Conservation (phyloP, 2,329 filamentous ascomycete species). For the Exophiala aquamarina region DNA sequence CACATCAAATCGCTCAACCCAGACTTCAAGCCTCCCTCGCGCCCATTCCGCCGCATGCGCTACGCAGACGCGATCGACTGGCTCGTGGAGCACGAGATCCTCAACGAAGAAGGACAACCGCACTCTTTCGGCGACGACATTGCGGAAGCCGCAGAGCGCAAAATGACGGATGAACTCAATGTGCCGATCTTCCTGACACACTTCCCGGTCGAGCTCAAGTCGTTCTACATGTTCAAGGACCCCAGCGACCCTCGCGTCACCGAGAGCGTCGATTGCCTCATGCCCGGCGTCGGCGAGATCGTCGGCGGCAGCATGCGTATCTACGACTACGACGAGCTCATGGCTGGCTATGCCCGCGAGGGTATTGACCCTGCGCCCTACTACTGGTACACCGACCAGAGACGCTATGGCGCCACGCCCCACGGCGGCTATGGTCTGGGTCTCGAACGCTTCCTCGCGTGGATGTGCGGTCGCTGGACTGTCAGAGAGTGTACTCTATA, state of each 20-base stretch:
- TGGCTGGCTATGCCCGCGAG: slow-evolving; percentile 83
- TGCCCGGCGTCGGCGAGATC: slow-evolving; percentile 97
- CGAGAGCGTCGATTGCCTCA: slow-evolving; percentile 81
- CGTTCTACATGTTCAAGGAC: slow-evolving; percentile 98
- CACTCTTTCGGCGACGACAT: slow-evolving; percentile 97
- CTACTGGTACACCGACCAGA: slow-evolving; percentile 98
- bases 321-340: slow-evolving; percentile 83
- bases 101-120: slow-evolving; percentile 78
- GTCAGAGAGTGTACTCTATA: slow-evolving; percentile 59
- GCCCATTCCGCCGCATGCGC: slow-evolving; percentile 92
- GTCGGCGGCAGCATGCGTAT: slow-evolving; percentile 97
- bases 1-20: slow-evolving; percentile 89
- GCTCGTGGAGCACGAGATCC: slow-evolving; percentile 84
- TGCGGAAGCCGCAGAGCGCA: slow-evolving; percentile 92
- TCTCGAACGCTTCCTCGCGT: slow-evolving; percentile 75
- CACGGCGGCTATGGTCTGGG: slow-evolving; percentile 94
- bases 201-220: slow-evolving; percentile 96
- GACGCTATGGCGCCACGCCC: slow-evolving; percentile 91
- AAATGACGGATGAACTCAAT: slow-evolving; percentile 97
- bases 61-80: slow-evolving; percentile 93
- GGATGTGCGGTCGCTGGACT: slow-evolving; percentile 66
- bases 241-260: slow-evolving; percentile 76
- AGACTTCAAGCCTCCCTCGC: slow-evolving; percentile 74
- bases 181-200: slow-evolving; percentile 93
- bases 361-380: slow-evolving; percentile 81